These are phyloP conservation scores for Neurospora sp. DNA, from an alignment of 495 filamentous ascomycete genomes.

Conservation along the genomic window DNA sequence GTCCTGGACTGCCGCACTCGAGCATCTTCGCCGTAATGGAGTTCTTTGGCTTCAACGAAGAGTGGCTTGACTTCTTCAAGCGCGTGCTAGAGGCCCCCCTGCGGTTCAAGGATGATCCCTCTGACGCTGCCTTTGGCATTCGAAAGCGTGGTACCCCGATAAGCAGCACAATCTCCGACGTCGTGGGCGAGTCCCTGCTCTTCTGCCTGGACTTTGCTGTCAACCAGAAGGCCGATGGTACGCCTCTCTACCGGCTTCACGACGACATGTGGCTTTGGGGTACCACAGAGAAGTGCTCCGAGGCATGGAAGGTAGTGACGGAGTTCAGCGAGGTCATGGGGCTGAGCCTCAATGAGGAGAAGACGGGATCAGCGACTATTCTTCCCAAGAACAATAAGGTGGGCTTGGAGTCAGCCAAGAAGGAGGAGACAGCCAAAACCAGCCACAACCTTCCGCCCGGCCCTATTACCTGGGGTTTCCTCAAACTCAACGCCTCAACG, in stretches of 20 bases:
- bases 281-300: constrained; percentile 39
- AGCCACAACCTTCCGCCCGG: constrained; percentile 37
- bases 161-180: constrained; percentile 45
- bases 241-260: constrained; percentile 52
- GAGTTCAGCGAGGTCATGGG: constrained; percentile 45
- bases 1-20: constrained; percentile 48
- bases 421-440: background rate
- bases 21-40: constrained; percentile 46
- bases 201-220: constrained; percentile 60
- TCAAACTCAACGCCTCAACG: constrained; percentile 43
- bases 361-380: constrained; percentile 44
- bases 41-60: constrained; percentile 50
- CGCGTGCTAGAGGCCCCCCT: constrained; percentile 49
- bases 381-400: constrained; percentile 14
- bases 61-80: constrained; percentile 55
- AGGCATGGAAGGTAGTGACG: constrained; percentile 49
- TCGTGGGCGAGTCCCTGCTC: constrained; percentile 51
- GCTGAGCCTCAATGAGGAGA: constrained; percentile 48
- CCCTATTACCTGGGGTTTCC: constrained; percentile 53
- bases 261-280: constrained; percentile 67
- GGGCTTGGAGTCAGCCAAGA: background rate
- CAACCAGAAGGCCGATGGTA: constrained; percentile 43
- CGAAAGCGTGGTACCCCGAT: constrained; percentile 50
- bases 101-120: constrained; percentile 30
- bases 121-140: constrained; percentile 16